A percentile compares a stretch with the other conserved stretches of the same genome.
phyloP scores from a whole-genome alignment of 2,329 filamentous ascomycete species.

The Penicillium decumbens region DNA sequence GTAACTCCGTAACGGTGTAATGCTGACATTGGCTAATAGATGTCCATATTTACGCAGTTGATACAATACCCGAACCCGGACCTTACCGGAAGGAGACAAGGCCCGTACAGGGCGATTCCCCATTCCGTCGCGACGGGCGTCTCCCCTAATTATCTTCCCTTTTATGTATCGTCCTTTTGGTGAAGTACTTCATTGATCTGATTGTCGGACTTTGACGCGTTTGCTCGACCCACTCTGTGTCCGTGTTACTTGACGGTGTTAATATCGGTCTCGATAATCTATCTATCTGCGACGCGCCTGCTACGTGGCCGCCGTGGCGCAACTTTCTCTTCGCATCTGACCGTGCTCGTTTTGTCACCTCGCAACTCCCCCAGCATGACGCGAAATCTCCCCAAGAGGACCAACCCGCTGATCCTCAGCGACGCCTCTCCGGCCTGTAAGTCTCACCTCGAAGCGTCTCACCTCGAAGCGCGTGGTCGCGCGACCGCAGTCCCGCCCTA shows the following conservation, averaged over 20 bases:
- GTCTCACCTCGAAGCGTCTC: conserved; percentile 18
- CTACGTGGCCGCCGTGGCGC: conserved; percentile 43
- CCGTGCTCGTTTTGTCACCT: conserved; percentile 8
- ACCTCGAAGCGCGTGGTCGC: conserved; percentile 12
- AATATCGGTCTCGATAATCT: conserved; percentile 16
- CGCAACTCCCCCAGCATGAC: conserved; percentile 30
- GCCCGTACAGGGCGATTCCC: conserved; percentile 7
- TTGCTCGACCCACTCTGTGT: conserved; percentile 1
- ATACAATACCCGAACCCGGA: conserved; percentile 16
- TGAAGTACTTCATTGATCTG: not conserved
- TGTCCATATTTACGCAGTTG: not conserved
- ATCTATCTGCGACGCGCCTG: conserved; percentile 36
- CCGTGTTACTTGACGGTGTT: conserved; percentile 13
- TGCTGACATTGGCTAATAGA: conserved; percentile 9
- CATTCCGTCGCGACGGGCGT: conserved; percentile 18
- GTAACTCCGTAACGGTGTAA: conserved; percentile 2
- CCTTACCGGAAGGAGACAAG: conserved; percentile 25
- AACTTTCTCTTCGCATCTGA: conserved; percentile 22
- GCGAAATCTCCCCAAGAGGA: conserved; percentile 45
- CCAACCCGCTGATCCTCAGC: conserved; percentile 45
- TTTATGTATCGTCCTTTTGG: conserved; percentile 10
- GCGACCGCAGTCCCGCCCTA: conserved; percentile 1
- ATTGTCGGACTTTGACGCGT: conserved; percentile 2
- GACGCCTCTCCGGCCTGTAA: conserved; percentile 45
- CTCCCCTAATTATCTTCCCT: conserved; percentile 22